Base-by-base conservation (phyloP, 148 eudicot genomes). In the Silene uniflora region DNA sequence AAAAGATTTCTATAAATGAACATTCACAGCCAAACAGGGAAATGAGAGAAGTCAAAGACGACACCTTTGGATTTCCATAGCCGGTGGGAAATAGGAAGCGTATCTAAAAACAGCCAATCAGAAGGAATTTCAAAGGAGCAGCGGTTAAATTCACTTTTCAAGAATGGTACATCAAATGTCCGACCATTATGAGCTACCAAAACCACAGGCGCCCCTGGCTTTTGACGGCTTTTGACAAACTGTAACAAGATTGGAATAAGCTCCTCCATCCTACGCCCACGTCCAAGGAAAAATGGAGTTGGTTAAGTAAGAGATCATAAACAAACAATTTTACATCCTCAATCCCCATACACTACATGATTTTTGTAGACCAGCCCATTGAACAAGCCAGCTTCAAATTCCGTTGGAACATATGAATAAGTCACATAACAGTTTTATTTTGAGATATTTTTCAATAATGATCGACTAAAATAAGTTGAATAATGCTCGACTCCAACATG, bases 21-120 rank as follows among this genome's bases (percentile, higher is more conserved):
- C 42, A 54, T 24, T 49, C 5, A 9, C 54, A 68, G 19, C 19
- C 62, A 73, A 27, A 42, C 8, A 11, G 49, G 42, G 67, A 24
- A 67, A 44, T 3, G 17, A 11, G 12, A 10, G 16, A 61, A 22
- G 25, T 76, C 72, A 16, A 67, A 39, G 25, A 71, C 16, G 52
- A 61, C 56, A 94, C 96, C 96, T 83, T 75, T 82, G 5, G 74
- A 72, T 80, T 87, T 90, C 85, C 88, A 81, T 54, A 54, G 67
- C 79, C 83, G 81, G 67, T 93, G 90, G 25, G 89, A 87, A 54
- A 91, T 79, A 75, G 97, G 89, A 79, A 93, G 79, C 32, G 98
- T 87, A 79, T 93, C 98, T 55, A 89, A 49, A 74, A 91, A 93
- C 32, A 76, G 71, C 98, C 98, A 93, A 79, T 93, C 81, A 54